Percentiles rank a stretch among this genome's conserved stretches.
Evolutionary conservation across 2,329 filamentous ascomycete genomes (phyloP).

Genomic region (Tolypocladium amazonense): DNA sequence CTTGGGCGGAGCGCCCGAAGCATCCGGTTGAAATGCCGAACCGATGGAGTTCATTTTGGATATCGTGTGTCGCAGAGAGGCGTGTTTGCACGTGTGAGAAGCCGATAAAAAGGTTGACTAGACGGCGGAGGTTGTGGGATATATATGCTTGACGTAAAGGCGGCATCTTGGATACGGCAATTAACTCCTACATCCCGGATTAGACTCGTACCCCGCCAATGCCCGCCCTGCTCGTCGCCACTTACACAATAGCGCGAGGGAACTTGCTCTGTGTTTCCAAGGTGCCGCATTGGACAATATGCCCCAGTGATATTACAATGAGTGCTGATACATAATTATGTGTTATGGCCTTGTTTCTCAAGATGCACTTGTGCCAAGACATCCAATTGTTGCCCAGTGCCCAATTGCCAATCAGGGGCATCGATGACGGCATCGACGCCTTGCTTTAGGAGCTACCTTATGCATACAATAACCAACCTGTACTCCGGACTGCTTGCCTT

Average conservation of each 20-base stretch:
- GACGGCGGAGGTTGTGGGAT: background rate
- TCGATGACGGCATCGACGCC: background rate
- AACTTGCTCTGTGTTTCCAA: background rate
- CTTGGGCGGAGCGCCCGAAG: conserved; percentile 28
- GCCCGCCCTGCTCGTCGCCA: background rate
- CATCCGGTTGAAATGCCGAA: conserved; percentile 25
- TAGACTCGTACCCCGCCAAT: background rate
- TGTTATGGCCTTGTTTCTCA: no score
- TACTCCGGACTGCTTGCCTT: background rate
- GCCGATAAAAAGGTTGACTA: background rate
- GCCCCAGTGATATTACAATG: background rate
- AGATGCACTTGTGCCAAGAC: background rate
- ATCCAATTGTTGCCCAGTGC: background rate
- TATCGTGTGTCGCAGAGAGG: background rate
- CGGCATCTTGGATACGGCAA: background rate
- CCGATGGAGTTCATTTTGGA: conserved; percentile 32
- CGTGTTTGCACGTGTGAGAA: background rate
- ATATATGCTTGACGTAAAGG: background rate
- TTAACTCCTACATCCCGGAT: background rate
- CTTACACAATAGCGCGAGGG: background rate
- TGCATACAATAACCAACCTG: background rate
- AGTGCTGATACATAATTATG: background rate
- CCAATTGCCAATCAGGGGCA: no score
- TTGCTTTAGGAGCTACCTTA: no score
- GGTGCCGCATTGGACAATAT: background rate